These are phyloP conservation scores for Aspergillus sp. DNA, from an alignment of 2,329 filamentous ascomycete species.

Conservation along the genomic window DNA sequence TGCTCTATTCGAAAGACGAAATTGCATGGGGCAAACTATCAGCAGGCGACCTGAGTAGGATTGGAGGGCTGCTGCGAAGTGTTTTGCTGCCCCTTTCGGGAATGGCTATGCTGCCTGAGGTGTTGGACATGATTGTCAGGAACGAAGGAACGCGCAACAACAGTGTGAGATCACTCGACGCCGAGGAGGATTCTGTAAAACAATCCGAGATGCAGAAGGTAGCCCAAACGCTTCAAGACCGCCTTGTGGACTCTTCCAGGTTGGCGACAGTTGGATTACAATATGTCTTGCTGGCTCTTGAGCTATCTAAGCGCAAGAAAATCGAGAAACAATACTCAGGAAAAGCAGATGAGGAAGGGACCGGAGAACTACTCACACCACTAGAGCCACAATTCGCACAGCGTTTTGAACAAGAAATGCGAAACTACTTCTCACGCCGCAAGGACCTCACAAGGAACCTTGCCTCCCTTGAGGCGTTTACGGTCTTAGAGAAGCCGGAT, in stretches of 20 bases:
- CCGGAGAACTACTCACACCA: slow-evolving; percentile 53
- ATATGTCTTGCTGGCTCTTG: slow-evolving; percentile 58
- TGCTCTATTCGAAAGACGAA: slow-evolving; percentile 72
- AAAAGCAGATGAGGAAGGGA: slow-evolving; percentile 52
- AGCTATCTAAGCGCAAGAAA: slow-evolving; percentile 41
- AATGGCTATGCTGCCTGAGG: slow-evolving; percentile 68
- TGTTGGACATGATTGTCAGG: slow-evolving; percentile 52
- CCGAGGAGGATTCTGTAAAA: slow-evolving; percentile 16
- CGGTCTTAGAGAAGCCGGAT: slow-evolving; percentile 33
- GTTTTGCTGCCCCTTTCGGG: slow-evolving; percentile 67
- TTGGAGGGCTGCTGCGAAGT: slow-evolving; percentile 60
- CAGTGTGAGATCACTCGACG: slow-evolving; percentile 3
- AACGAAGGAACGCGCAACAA: slow-evolving; percentile 23
- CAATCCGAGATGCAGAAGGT: slow-evolving; percentile 28
- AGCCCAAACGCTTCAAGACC: slow-evolving; percentile 28
- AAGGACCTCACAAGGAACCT: slow-evolving; percentile 53
- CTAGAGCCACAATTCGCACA: slow-evolving; percentile 59
- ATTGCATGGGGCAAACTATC: slow-evolving; percentile 69
- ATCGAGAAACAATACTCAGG: slow-evolving; percentile 40
- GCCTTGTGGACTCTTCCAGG: slow-evolving; percentile 62
- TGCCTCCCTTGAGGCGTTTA: slow-evolving; percentile 35
- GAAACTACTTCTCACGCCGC: slow-evolving; percentile 56
- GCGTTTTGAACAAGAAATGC: slow-evolving; percentile 54
- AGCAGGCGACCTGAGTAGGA: slow-evolving; percentile 63
- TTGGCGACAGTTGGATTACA: slow-evolving; percentile 64